phyloP scores from a whole-genome alignment of 2,329 filamentous ascomycete species.

The Tolypocladium capitatum region DNA sequence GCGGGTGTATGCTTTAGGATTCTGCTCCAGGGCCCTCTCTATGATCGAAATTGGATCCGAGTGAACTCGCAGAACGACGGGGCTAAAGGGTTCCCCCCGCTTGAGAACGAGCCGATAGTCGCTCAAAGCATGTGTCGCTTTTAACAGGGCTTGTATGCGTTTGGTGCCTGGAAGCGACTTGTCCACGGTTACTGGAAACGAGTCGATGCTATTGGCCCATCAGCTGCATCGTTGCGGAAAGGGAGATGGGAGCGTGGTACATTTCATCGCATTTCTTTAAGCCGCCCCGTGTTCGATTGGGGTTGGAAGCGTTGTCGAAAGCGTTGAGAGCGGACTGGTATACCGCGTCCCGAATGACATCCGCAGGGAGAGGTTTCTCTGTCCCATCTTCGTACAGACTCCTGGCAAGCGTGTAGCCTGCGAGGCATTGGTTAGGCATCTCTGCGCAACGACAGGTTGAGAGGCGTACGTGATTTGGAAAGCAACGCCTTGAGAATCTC shows the following conservation, averaged over 20 bases:
- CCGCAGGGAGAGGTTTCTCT: conserved; percentile 33
- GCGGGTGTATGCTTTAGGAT: conserved; percentile 58
- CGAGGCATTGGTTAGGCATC: conserved; percentile 3
- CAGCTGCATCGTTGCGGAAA: not conserved
- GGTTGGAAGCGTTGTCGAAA: conserved; percentile 74
- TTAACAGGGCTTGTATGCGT: conserved; percentile 50
- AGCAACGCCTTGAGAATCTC: conserved; percentile 59
- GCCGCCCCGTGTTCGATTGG: conserved; percentile 61
- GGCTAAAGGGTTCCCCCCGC: conserved; percentile 67
- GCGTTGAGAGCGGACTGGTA: conserved; percentile 51
- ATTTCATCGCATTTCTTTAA: conserved; percentile 68
- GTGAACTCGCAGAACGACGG: conserved; percentile 65
- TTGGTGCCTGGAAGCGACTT: conserved; percentile 35
- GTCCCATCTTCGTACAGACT: conserved; percentile 45
- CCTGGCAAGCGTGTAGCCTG: conserved; percentile 49
- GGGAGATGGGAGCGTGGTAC: conserved; percentile 28
- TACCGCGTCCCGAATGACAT: conserved; percentile 45
- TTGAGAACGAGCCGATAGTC: conserved; percentile 67
- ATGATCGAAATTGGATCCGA: conserved; percentile 62
- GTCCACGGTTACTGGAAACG: conserved; percentile 47
- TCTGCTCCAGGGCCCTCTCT: conserved; percentile 62
- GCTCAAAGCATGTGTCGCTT: conserved; percentile 61
- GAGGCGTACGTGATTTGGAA: conserved; percentile 42
- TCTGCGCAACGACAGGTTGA: not conserved
- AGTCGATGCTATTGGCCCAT: conserved; percentile 36